Evolutionary conservation across 1,284 basidiomycete species (phyloP).

Genomic region (Ganoderma lucidum): DNA sequence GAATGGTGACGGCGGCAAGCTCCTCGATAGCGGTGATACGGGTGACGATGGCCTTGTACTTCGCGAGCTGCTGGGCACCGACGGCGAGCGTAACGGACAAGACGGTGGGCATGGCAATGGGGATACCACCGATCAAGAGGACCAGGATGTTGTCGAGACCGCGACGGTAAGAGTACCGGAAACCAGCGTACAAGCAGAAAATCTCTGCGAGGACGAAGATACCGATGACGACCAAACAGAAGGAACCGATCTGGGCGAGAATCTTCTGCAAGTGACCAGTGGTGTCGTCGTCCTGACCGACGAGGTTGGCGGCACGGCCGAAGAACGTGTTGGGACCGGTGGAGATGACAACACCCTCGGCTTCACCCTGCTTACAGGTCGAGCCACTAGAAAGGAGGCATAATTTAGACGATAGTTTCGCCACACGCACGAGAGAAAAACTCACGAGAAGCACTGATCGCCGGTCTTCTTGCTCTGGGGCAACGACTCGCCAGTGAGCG

Average conservation of each 20-base stretch:
- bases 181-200: conserved; percentile 87
- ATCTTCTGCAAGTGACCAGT: conserved; percentile 98
- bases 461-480: conserved; percentile 90
- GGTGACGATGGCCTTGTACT: conserved; percentile 98
- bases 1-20: conserved; percentile 95
- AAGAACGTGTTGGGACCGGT: conserved; percentile 97
- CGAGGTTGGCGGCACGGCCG: conserved; percentile 94
- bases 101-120: conserved; percentile 98
- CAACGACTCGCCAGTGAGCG: conserved; percentile 95
- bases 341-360: conserved; percentile 96
- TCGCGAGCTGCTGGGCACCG: conserved; percentile 97
- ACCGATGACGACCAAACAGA: conserved; percentile 94
- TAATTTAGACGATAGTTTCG: conserved; percentile 21
- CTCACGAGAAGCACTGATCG: conserved; percentile 96
- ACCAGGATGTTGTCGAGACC: conserved; percentile 97
- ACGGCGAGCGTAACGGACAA: conserved; percentile 96
- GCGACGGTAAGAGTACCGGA: conserved; percentile 89
- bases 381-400: conserved; percentile 69
- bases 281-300: conserved; percentile 95
- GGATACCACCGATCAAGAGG: conserved; percentile 98
- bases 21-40: conserved; percentile 99
- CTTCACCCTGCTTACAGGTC: conserved; percentile 97
- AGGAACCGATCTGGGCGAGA: conserved; percentile 94
- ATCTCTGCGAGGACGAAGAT: conserved; percentile 94
- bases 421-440: conserved; percentile 32